Evolutionary conservation across 1,139 yeast genomes (phyloP).

Genomic region (Saccharomyces pastorianus): DNA sequence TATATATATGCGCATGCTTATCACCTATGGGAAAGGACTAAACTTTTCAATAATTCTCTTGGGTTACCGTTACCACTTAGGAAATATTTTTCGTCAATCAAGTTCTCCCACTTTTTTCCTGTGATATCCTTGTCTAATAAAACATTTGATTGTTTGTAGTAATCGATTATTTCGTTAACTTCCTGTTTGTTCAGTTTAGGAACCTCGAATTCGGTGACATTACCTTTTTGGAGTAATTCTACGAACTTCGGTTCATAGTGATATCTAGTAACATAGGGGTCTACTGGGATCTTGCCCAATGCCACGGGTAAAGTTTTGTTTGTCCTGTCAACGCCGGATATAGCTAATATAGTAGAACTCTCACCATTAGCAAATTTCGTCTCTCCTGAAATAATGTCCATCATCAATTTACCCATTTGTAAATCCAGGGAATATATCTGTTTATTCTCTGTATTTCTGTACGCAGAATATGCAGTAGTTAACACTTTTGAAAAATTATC

Average conservation of each 20-base stretch:
- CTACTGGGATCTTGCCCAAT: slow-evolving; percentile 45
- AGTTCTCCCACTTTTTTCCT: slow-evolving; percentile 31
- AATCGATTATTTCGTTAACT: slow-evolving; percentile 44
- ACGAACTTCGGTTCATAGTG: slow-evolving; percentile 53
- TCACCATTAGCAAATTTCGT: slow-evolving; percentile 36
- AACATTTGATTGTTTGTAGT: slow-evolving; percentile 49
- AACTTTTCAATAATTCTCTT: slow-evolving; percentile 49
- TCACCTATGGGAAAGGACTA: slow-evolving; percentile 28
- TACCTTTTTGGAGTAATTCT: slow-evolving; percentile 39
- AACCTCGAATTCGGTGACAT: slow-evolving; percentile 43
- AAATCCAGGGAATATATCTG: slow-evolving; percentile 56
- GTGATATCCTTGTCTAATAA: slow-evolving; percentile 39
- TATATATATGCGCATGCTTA: neutral
- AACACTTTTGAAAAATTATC: slow-evolving; percentile 69
- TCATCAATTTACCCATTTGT: slow-evolving; percentile 56
- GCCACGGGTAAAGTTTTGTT: slow-evolving; percentile 56
- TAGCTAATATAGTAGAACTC: slow-evolving; percentile 65
- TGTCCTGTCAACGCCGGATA: slow-evolving; percentile 41
- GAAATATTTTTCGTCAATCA: slow-evolving; percentile 47
- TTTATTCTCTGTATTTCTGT: slow-evolving; percentile 50
- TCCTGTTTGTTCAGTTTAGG: slow-evolving; percentile 48
- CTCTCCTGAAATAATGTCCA: slow-evolving; percentile 52
- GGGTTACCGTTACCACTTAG: slow-evolving; percentile 79
- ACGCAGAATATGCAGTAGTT: slow-evolving; percentile 48
- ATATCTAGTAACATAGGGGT: slow-evolving; percentile 46